Conservation (phyloP, 2,329 filamentous ascomycete genomes). For the Cordyceps fumosorosea region DNA sequence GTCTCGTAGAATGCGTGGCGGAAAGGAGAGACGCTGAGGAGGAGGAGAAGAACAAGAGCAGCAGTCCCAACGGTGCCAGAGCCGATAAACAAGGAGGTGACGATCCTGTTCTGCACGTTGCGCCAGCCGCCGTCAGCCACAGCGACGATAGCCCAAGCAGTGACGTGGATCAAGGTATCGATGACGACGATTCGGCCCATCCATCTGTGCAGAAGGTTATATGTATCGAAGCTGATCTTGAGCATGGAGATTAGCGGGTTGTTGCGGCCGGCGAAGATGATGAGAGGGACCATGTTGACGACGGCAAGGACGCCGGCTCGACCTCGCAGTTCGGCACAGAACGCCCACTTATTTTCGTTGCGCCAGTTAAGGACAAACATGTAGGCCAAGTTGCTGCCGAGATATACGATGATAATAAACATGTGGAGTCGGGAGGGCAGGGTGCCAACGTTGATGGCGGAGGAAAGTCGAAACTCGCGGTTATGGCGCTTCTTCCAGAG, state of each 20-base stretch:
- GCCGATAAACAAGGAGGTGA: conserved; percentile 55
- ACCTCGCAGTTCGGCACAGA: conserved; percentile 78
- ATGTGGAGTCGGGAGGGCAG: conserved; percentile 59
- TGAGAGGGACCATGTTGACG: conserved; percentile 85
- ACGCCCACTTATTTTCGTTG: conserved; percentile 51
- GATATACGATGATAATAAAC: conserved; percentile 49
- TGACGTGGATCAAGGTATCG: conserved; percentile 61
- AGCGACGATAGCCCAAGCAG: conserved; percentile 69
- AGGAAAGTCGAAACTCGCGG: conserved; percentile 56
- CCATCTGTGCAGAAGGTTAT: conserved; percentile 71
- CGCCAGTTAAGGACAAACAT: conserved; percentile 56
- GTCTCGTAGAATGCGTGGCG: conserved; percentile 97
- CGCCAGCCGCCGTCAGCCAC: conserved; percentile 57
- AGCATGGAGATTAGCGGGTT: conserved; percentile 81
- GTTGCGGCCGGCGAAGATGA: conserved; percentile 85
- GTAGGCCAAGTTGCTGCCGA: conserved; percentile 56
- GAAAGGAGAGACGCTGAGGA: conserved; percentile 70
- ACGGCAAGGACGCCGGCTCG: conserved; percentile 77
- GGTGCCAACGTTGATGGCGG: conserved; percentile 54
- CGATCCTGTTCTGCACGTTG: conserved; percentile 48
- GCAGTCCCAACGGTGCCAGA: conserved; percentile 57
- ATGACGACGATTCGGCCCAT: conserved; percentile 67
- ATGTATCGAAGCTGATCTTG: conserved; percentile 90
- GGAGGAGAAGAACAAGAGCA: conserved; percentile 57
- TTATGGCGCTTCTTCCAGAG: conserved; percentile 61